A percentile compares a stretch with the other conserved stretches of the same genome.
Conservation (phyloP, 805 yeast genomes). For the Kuraishia capsulata region DNA sequence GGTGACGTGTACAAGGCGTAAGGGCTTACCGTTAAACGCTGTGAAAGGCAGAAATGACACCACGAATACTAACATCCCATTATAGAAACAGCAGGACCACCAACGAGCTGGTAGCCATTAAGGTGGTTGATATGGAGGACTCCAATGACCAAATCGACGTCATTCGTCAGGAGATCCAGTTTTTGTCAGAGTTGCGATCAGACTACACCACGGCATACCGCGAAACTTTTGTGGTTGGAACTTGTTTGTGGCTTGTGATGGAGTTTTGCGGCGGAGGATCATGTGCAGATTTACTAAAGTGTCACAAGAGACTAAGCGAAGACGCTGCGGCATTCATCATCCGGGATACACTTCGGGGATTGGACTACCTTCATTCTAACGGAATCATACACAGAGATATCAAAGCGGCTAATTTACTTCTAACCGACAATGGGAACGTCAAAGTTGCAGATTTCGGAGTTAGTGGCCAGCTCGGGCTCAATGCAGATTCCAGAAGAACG, state of each 20-base stretch:
- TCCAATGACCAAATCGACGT: constrained; percentile 67
- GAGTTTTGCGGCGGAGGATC: constrained; percentile 96
- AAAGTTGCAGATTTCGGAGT: constrained; percentile 94
- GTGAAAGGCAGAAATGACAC: no score
- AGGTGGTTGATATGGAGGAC: constrained; percentile 74
- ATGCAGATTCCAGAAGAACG: constrained; percentile 49
- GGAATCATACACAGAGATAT: constrained; percentile 82
- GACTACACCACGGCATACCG: constrained; percentile 58
- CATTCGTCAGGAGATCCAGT: constrained; percentile 68
- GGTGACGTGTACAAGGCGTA: constrained; percentile 75
- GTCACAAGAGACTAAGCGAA: constrained; percentile 47
- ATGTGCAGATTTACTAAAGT: constrained; percentile 63
- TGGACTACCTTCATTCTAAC: constrained; percentile 67
- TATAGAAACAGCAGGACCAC: constrained; percentile 21
- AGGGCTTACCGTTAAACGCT: constrained; percentile 6
- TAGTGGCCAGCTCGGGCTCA: constrained; percentile 56
- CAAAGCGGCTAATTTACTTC: constrained; percentile 79
- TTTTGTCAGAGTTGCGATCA: constrained; percentile 59
- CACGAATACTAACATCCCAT: constrained; percentile 1
- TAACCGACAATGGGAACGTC: constrained; percentile 59
- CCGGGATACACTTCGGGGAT: constrained; percentile 57
- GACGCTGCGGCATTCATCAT: constrained; percentile 52
- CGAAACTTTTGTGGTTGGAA: constrained; percentile 56
- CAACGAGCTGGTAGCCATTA: constrained; percentile 63
- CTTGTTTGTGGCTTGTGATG: constrained; percentile 83